Conservation (phyloP, 1,284 basidiomycete genomes). For the Moniliella sp. region DNA sequence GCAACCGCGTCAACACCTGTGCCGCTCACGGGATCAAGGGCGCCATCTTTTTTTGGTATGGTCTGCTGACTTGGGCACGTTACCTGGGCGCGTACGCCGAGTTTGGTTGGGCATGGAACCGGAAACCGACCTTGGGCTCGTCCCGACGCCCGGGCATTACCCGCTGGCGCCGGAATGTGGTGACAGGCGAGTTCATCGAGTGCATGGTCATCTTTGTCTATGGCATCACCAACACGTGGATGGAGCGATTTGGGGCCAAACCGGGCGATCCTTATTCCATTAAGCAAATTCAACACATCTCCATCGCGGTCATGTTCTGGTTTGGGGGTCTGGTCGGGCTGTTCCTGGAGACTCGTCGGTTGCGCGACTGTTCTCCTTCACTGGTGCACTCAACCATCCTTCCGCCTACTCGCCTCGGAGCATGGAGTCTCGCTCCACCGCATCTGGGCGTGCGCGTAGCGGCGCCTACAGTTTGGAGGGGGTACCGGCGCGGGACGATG, state of each 20-base stretch:
- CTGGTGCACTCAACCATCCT: slow-evolving; percentile 9
- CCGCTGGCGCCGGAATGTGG: slow-evolving; percentile 14
- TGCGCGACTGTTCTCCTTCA: slow-evolving; percentile 12
- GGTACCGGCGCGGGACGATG: too few species aligned
- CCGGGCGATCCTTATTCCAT: slow-evolving; percentile 67
- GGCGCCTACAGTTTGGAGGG: slow-evolving; percentile 2
- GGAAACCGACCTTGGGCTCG: slow-evolving; percentile 8
- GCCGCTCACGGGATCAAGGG: slow-evolving; percentile 77
- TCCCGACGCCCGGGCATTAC: too few species aligned
- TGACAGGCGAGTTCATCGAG: slow-evolving; percentile 60
- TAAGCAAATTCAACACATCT: slow-evolving; percentile 82
- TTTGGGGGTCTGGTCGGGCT: slow-evolving; percentile 75
- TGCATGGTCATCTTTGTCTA: slow-evolving; percentile 68
- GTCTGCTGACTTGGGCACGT: slow-evolving; percentile 64
- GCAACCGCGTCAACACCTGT: slow-evolving; percentile 46
- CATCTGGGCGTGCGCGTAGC: slow-evolving; percentile 4
- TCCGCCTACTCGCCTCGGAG: slow-evolving; percentile 3
- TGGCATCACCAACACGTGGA: slow-evolving; percentile 79
- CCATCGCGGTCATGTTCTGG: slow-evolving; percentile 86
- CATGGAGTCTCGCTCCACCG: slow-evolving; percentile 4
- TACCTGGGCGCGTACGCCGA: slow-evolving; percentile 75
- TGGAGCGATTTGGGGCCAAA: slow-evolving; percentile 67
- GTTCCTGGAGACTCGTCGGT: slow-evolving; percentile 54
- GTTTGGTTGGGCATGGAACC: slow-evolving; percentile 86
- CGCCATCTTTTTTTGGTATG: slow-evolving; percentile 43